Evolutionary conservation across 352 stramenopile genomes (phyloP), one percentile per base, ranked within the genome.

Genomic region (Globisporangium splendens): DNA sequence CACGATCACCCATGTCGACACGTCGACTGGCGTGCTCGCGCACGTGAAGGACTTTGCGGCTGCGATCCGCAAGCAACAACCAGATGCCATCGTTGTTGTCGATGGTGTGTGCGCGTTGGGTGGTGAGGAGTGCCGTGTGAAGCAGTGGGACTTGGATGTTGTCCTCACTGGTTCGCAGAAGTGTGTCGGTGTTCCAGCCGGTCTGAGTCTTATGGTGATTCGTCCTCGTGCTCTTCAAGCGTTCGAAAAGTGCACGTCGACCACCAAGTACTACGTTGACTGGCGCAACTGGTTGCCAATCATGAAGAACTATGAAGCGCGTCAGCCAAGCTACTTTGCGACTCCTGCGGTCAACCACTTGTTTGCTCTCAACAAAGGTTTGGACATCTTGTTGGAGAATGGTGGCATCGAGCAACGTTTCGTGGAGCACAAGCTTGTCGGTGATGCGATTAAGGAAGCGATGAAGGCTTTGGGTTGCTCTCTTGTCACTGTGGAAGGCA

Each of bases 281-380:
- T 91, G 81, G 81, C 77, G 74, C 61, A 85, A 91, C 64, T 91
- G 81, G 81, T 62, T 91, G 47, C 79, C 79, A 28, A 86, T 91
- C 61, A 91, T 91, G 81, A 91, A 91, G 68, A 88, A 83, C 66
- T 91, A 91, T 62, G 81, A 91, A 58, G 79, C 79, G 5, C 79
- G 81, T 24, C 75, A 83, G 63, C 77, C 81, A 48, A 86, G 73
- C 46, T 91, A 91, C 68, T 91, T 91, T 48, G 81, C 81, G 1
- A 91, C 81, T 15, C 81, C 81, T n/a, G 72, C 81, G 1, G 81
- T 91, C 55, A 91, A 91, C 66, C 81, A 91, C 64, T 53, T 91
- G 22, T 89, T 89, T 44, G 81, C 81, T 20, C 56, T 91, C 18
- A 88, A 91, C 54, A 80, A 63, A 55, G 81, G 70, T 4, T 41